Percentiles rank a stretch among this genome's conserved stretches.
phyloP scores from a whole-genome alignment of 2,329 filamentous ascomycete species.

The Ceratocystis variospora region DNA sequence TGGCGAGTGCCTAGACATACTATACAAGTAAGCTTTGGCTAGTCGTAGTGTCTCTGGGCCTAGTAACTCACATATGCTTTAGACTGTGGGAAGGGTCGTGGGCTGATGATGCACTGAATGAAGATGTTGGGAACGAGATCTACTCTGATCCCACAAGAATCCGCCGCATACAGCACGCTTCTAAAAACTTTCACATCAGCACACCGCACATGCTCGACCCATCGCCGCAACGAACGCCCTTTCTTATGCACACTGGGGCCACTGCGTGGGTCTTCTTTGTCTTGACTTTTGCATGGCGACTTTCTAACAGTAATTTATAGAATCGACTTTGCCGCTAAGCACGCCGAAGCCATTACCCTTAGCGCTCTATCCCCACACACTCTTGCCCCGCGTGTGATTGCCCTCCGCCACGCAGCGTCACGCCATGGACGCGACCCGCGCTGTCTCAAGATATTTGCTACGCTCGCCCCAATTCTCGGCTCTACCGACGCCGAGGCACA shows the following conservation, averaged over 20 bases:
- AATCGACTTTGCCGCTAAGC: slow-evolving; percentile 46
- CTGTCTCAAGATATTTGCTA: slow-evolving; percentile 46
- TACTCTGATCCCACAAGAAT: slow-evolving; percentile 36
- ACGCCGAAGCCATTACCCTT: slow-evolving; percentile 53
- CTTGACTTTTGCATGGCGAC: background rate
- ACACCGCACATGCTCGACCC: slow-evolving; percentile 49
- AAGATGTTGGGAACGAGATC: slow-evolving; percentile 38
- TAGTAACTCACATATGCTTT: background rate
- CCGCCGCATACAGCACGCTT: slow-evolving; percentile 47
- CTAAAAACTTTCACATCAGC: slow-evolving; percentile 45
- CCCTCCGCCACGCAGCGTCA: slow-evolving; percentile 40
- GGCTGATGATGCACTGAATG: slow-evolving; percentile 45
- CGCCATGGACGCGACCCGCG: slow-evolving; percentile 38
- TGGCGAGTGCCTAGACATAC: slow-evolving; percentile 44
- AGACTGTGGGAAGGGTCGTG: slow-evolving; percentile 34
- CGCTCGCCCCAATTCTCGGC: slow-evolving; percentile 45
- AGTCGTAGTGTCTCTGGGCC: background rate
- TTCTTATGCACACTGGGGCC: slow-evolving; percentile 51
- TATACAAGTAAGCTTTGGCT: slow-evolving; percentile 37
- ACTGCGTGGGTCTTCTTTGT: slow-evolving; percentile 29
- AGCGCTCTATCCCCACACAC: slow-evolving; percentile 42
- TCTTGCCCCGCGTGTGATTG: slow-evolving; percentile 41
- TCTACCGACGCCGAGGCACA: slow-evolving; percentile 46
- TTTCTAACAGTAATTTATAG: slow-evolving; percentile 28
- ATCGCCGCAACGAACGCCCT: slow-evolving; percentile 47